A percentile compares a stretch with the other conserved stretches of the same genome.
phyloP scores from a whole-genome alignment of 2,329 filamentous ascomycete species.

The Phialocephala subalpina region DNA sequence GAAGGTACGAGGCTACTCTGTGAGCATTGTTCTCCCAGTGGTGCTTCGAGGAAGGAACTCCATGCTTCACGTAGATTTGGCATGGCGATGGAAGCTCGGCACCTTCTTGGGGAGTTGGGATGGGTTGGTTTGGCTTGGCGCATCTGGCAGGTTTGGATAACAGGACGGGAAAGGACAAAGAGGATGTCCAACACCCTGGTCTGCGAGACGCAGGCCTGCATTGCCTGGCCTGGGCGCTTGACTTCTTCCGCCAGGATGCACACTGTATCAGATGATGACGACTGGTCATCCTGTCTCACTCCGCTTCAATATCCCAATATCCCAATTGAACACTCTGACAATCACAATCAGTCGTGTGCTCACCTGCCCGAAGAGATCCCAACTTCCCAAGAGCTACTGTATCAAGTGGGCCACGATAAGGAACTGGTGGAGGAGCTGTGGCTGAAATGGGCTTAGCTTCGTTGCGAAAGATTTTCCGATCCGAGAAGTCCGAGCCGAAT shows the following conservation, averaged over 20 bases:
- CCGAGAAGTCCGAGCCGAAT: neutral
- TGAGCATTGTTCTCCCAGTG: neutral
- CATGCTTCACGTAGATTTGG: neutral
- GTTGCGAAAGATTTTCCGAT: neutral
- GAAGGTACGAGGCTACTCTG: conserved; percentile 11
- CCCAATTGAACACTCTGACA: neutral
- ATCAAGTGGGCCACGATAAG: conserved; percentile 9
- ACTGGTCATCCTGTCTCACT: neutral
- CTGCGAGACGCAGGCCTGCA: neutral
- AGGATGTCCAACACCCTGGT: conserved; percentile 7
- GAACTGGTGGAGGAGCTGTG: neutral
- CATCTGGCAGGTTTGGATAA: neutral
- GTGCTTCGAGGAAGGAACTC: neutral
- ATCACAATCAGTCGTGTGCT: conserved; percentile 17
- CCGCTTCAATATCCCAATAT: neutral
- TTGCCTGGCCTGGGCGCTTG: neutral
- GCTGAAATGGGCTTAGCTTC: neutral
- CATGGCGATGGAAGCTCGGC: neutral
- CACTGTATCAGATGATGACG: conserved; percentile 1
- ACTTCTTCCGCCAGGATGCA: neutral
- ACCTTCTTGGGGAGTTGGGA: conserved; percentile 4
- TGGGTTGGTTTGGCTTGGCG: neutral
- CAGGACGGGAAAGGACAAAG: neutral
- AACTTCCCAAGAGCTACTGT: neutral
- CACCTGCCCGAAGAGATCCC: conserved; percentile 19